A percentile compares a stretch with the other conserved stretches of the same genome.
phyloP scores from a whole-genome alignment of 176 grass and related monocot species.

The Chrysopogon serrulatus region DNA sequence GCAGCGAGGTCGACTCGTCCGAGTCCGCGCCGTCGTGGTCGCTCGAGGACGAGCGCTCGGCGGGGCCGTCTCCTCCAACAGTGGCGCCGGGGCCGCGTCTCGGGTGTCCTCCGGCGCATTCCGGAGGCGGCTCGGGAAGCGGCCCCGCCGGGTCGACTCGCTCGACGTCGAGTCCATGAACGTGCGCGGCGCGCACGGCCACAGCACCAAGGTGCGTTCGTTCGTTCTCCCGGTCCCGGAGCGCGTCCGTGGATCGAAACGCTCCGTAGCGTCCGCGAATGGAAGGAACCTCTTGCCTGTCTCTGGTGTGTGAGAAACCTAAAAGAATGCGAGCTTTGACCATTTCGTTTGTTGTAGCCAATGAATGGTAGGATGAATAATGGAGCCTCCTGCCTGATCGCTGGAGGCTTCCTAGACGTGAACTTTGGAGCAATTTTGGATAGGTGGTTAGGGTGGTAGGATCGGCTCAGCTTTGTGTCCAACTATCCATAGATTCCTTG shows the following conservation, averaged over 20 bases:
- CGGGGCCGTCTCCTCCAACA: background rate
- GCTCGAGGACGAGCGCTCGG: conserved; percentile 24
- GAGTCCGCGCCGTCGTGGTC: conserved; percentile 52
- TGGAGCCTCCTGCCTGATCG: background rate
- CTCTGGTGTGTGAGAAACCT: background rate
- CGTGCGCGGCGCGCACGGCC: conserved; percentile 52
- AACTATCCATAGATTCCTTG: background rate
- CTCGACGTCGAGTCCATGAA: conserved; percentile 91
- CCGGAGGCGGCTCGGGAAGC: conserved; percentile 60
- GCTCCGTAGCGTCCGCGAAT: background rate
- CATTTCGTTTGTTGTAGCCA: background rate
- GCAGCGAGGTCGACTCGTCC: conserved; percentile 90
- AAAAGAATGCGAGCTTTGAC: background rate
- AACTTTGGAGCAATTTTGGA: background rate
- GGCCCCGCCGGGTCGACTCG: conserved; percentile 67
- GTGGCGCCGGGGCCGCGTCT: background rate
- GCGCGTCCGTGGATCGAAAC: background rate
- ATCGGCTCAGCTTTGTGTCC: background rate
- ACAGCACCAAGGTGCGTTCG: conserved; percentile 48
- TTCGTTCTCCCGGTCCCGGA: background rate
- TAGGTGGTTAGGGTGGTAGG: background rate
- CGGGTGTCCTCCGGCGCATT: conserved; percentile 25
- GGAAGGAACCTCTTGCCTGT: background rate
- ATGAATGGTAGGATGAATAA: background rate
- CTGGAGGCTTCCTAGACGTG: background rate